Evolutionary conservation across 352 stramenopile genomes (phyloP), one percentile per base, ranked within the genome.

Genomic region (Globisporangium ultimum): DNA sequence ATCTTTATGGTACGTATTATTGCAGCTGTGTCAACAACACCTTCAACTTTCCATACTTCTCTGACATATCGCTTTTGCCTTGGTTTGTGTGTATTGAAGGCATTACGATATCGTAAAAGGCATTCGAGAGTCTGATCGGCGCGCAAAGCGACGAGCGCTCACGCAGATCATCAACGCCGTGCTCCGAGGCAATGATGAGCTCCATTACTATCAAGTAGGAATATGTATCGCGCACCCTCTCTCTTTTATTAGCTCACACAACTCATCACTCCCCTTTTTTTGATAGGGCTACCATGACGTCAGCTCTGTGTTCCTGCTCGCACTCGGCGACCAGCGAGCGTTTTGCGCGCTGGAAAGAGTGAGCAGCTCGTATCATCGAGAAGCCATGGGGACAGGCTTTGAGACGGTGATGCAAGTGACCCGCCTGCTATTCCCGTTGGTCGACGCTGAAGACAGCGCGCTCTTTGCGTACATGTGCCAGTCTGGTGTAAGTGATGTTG

Each of bases 261-360:
- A 28, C 5, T 2, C 24, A 28, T 28, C 24, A 28, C 5, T 28
- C 5, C 0, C 7, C 1, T 36, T 36, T 36, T 36, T 8, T 10
- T 36, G 18, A 2, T 14, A 63, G 82, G 95, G 95, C 32, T 98
- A 95, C 69, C 93, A 98, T 68, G 95, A 98, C 69, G 84, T 98
- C 18, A 86, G 84, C 24, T 94, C 87, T 18, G 81, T 96, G 21
- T 91, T 95, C 50, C 60, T 91, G 32, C 58, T 95, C 32, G 81
- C 79, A n/a, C 50, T 94, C 18, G 91, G 89, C 42, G 76, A 97
- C 28, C 77, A 93, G 48, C 72, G 86, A 10, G 59, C 54, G 24
- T 74, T 90, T 46, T 68, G 69, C 34, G 85, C 94, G 17, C 61
- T 98, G 3, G 64, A 78, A 3, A 70, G 76, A 38, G 67, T 97